Base-by-base conservation (phyloP, 345 rosid genomes). In the Eucalyptus curtisii region DNA sequence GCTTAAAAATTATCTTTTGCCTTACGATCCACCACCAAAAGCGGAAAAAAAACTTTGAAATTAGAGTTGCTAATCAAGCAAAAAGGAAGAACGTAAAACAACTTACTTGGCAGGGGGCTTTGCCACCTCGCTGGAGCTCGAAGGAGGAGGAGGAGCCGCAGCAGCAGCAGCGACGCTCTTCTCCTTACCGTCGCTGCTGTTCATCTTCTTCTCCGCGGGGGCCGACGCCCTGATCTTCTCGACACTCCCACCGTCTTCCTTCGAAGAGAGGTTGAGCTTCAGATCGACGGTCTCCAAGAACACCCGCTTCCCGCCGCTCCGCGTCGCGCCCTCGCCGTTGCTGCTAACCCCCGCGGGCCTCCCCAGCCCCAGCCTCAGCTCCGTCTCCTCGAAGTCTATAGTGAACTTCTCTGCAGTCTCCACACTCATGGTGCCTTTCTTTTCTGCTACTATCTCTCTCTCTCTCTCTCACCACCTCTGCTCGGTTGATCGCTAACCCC, bases 381-480 rank as follows among this genome's bases (percentile, higher is more conserved):
- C 99, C 64, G 99, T 97, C 91, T 95, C 98, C 88, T 95, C 99
- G 37, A 96, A 97, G 86, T 97, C 94, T 82, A 97, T 97, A 92
- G 92, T 95, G 40, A 59, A 89, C 57, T 91, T 92, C 48, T 82
- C 91, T 24, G 81, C 92, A 5, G 40, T 24, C 57, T 76, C 90
- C 37, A 86, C 57, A 2, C 71, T 90, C 91, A 86, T 88, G 68
- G 88, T 13, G 87, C 91, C 80, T 14, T 84, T 59, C 90, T 79
- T 87, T 88, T 4, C 61, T 42, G 14, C 33, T 48, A 37, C 49
- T 19, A 53, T 81, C 57, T 88, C 37, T 89, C 25, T 50, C 33
- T n/a, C n/a, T n/a, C n/a, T 80, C 61, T 33, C 31, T 86, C 25
- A 53, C 64, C 64, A 25, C 30, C 66, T 59, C 24, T 48, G 48